phyloP scores from a whole-genome alignment of 2,329 filamentous ascomycete species.

The Tolypocladium guangdongense region DNA sequence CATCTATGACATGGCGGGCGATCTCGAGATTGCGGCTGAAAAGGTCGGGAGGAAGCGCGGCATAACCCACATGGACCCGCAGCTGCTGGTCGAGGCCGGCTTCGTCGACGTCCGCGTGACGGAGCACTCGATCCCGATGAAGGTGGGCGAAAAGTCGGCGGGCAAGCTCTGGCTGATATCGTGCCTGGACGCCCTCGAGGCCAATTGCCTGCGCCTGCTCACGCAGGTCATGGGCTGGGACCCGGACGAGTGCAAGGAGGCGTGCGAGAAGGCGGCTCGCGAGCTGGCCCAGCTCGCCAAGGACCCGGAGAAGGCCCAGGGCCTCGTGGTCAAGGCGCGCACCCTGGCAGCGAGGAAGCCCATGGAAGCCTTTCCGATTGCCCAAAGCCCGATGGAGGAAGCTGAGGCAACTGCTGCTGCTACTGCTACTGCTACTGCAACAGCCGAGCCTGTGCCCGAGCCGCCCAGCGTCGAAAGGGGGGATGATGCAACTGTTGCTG shows the following conservation, averaged over 20 bases:
- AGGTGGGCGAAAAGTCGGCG: constrained; percentile 30
- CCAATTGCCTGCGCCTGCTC: constrained; percentile 35
- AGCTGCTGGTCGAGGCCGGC: constrained; percentile 33
- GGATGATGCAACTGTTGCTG: no score
- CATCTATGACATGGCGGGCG: constrained; percentile 29
- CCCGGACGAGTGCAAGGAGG: constrained; percentile 32
- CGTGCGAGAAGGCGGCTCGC: constrained; percentile 34
- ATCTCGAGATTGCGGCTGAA: constrained; percentile 31
- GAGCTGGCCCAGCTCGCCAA: constrained; percentile 39
- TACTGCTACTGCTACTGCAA: no score
- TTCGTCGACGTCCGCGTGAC: constrained; percentile 39
- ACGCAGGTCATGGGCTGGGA: constrained; percentile 44
- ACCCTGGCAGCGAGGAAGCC: constrained; percentile 42
- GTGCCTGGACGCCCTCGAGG: constrained; percentile 39
- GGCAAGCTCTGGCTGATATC: constrained; percentile 44
- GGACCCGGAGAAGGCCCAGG: constrained; percentile 29
- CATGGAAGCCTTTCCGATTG: constrained; percentile 6
- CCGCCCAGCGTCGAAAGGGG: no score
- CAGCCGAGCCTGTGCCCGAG: no score
- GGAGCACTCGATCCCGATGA: constrained; percentile 38
- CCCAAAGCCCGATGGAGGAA: not conserved
- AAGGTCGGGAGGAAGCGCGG: constrained; percentile 34
- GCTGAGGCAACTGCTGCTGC: no score
- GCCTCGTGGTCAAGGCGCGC: constrained; percentile 35
- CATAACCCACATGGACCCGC: constrained; percentile 32